phyloP scores from a whole-genome alignment of 257 asterid species.

The Penstemon eatonii region DNA sequence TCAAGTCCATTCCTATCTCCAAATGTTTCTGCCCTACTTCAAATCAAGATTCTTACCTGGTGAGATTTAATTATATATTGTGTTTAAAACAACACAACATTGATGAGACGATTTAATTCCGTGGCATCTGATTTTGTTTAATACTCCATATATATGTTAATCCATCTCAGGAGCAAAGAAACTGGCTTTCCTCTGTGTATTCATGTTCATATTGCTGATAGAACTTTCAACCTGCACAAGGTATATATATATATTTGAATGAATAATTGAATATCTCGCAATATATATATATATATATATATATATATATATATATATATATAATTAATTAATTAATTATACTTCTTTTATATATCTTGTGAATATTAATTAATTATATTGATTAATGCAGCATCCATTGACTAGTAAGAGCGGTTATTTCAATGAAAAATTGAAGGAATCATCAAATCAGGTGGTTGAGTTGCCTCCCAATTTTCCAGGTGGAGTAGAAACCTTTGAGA shows the following conservation, averaged over 20 bases:
- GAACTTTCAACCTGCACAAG: slow-evolving; percentile 71
- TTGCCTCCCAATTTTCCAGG: slow-evolving; percentile 64
- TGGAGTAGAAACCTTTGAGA: slow-evolving; percentile 64
- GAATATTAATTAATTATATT: not conserved
- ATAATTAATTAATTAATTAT: not conserved
- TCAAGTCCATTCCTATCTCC: slow-evolving; percentile 65
- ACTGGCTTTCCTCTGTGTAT: slow-evolving; percentile 65
- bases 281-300: too few species aligned
- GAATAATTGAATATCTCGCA: not conserved
- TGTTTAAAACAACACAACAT: not conserved
- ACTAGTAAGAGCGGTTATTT: slow-evolving; percentile 61
- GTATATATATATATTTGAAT: slow-evolving; percentile 27
- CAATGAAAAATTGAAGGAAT: slow-evolving; percentile 49
- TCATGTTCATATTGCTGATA: slow-evolving; percentile 49
- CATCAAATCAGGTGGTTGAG: slow-evolving; percentile 47
- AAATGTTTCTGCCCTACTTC: slow-evolving; percentile 58
- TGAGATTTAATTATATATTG: slow-evolving; percentile 18
- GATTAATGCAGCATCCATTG: slow-evolving; percentile 49
- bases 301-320: too few species aligned
- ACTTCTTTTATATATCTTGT: not conserved
- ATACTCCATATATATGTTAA: not conserved
- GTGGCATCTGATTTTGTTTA: slow-evolving; percentile 10
- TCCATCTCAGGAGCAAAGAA: slow-evolving; percentile 61
- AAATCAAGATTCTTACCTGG: slow-evolving; percentile 78
- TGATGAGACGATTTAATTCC: not conserved